phyloP scores from a whole-genome alignment of 495 filamentous ascomycete species.

The Oidiodendron maius region DNA sequence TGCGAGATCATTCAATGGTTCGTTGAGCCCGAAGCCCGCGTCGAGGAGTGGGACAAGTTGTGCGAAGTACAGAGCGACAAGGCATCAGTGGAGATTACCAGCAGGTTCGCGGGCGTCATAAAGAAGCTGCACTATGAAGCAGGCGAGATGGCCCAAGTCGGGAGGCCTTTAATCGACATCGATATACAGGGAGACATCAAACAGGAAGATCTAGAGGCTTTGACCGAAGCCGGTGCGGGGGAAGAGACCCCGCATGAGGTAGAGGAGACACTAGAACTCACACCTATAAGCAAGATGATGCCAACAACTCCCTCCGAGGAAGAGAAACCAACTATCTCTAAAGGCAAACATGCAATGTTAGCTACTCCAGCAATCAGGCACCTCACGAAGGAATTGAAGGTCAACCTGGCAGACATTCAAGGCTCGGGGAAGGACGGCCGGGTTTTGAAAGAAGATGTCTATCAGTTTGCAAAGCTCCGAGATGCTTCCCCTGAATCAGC shows the following conservation, averaged over 20 bases:
- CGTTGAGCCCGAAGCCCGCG: constrained; percentile 88
- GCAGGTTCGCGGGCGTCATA: constrained; percentile 88
- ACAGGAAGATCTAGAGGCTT: constrained; percentile 37
- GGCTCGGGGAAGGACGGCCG: constrained; percentile 92
- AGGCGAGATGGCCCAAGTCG: constrained; percentile 93
- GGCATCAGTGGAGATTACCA: constrained; percentile 97
- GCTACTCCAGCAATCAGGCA: constrained; percentile 93
- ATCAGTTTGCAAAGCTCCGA: constrained; percentile 52
- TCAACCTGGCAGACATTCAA: constrained; percentile 68
- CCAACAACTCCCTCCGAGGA: not conserved
- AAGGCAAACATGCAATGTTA: constrained; percentile 57
- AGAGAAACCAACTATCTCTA: constrained; percentile 10
- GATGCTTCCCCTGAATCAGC: constrained; percentile 19
- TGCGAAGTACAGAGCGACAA: constrained; percentile 99
- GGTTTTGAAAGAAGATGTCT: constrained; percentile 91
- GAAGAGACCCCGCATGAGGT: constrained; percentile 10
- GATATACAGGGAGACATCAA: constrained; percentile 55
- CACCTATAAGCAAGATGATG: not conserved
- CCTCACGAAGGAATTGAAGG: constrained; percentile 65
- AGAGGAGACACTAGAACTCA: not conserved
- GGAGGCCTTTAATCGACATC: constrained; percentile 76
- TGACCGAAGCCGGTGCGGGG: constrained; percentile 15
- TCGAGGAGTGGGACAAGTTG: constrained; percentile 95
- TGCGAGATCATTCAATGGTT: constrained; percentile 99
- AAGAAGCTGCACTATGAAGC: constrained; percentile 95